Evolutionary conservation across 495 filamentous ascomycete genomes (phyloP).

Genomic region (Rhypophila decipiens): DNA sequence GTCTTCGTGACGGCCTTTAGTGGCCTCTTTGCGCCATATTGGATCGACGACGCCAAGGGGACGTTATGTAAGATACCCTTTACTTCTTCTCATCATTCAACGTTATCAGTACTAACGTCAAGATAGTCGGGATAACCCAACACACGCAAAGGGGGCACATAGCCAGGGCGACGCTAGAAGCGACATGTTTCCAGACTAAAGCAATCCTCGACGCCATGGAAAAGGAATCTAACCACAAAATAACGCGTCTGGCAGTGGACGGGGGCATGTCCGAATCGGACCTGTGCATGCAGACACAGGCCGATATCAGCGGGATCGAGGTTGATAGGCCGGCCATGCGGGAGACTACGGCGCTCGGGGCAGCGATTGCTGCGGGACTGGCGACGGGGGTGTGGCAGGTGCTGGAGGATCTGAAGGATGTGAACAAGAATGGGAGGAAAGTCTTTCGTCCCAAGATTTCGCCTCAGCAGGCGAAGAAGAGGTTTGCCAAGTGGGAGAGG

Average conservation of each 20-base stretch:
- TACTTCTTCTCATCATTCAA: neutral
- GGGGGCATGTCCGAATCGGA: slow-evolving; percentile 93
- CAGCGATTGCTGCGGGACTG: slow-evolving; percentile 91
- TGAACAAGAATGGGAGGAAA: slow-evolving; percentile 68
- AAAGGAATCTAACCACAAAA: slow-evolving; percentile 73
- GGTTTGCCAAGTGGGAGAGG: slow-evolving; percentile 78
- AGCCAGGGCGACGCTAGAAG: slow-evolving; percentile 89
- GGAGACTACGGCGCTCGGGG: slow-evolving; percentile 87
- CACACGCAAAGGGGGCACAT: slow-evolving; percentile 87
- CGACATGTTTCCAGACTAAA: slow-evolving; percentile 91
- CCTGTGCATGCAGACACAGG: slow-evolving; percentile 95
- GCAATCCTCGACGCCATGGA: slow-evolving; percentile 95
- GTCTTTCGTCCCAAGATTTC: slow-evolving; percentile 66
- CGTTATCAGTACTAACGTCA: slow-evolving; percentile 5
- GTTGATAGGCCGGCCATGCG: slow-evolving; percentile 87
- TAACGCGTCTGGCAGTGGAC: slow-evolving; percentile 78
- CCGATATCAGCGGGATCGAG: slow-evolving; percentile 81
- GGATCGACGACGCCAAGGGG: slow-evolving; percentile 93
- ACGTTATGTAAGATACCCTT: slow-evolving; percentile 67
- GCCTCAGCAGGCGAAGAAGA: slow-evolving; percentile 50
- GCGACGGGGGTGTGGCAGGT: slow-evolving; percentile 77
- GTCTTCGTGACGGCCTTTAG: slow-evolving; percentile 95
- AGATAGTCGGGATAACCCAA: slow-evolving; percentile 76
- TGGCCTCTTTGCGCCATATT: slow-evolving; percentile 95
- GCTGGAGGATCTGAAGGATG: slow-evolving; percentile 69